Evolutionary conservation across 208 protist species (phyloP).

Genomic region (Acanthamoeba lenticulata): DNA sequence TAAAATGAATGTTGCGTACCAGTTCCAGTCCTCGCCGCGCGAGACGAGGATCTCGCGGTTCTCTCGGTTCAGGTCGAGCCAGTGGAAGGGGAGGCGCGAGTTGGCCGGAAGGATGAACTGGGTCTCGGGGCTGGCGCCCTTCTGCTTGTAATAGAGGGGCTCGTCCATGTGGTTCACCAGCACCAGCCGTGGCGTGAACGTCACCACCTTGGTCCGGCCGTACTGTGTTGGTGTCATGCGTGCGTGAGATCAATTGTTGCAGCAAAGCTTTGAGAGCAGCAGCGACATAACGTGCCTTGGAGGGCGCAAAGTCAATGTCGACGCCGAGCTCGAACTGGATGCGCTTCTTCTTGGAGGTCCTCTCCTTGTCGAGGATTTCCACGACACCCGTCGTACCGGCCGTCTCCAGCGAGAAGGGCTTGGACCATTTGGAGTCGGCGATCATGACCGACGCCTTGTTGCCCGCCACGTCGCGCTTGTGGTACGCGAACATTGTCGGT

Average conservation of each 20-base stretch:
- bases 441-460: conserved; percentile 63
- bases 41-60: conserved; percentile 13
- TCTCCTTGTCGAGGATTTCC: conserved; percentile 45
- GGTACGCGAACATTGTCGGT: conserved; percentile 63
- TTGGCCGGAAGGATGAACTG: conserved; percentile 42
- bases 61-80: conserved; percentile 27
- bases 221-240: background rate
- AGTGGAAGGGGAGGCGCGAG: conserved; percentile 58
- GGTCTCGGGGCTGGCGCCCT: background rate
- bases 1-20: too few relatives aligned
- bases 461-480: conserved; percentile 59
- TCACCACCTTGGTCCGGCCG: conserved; percentile 56
- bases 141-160: conserved; percentile 56
- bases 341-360: conserved; percentile 37
- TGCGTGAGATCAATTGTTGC: background rate
- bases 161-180: conserved; percentile 51
- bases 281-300: background rate
- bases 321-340: conserved; percentile 59
- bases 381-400: conserved; percentile 44
- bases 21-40: conserved; percentile 19
- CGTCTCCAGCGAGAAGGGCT: conserved; percentile 57
- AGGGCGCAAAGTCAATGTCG: conserved; percentile 51
- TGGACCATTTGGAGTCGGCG: conserved; percentile 51
- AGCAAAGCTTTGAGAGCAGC: background rate
- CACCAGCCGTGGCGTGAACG: conserved; percentile 14